A percentile compares a stretch with the other conserved stretches of the same genome.
phyloP scores from a whole-genome alignment of 768 basidiomycete genomes.

The Tylopilus felleus region DNA sequence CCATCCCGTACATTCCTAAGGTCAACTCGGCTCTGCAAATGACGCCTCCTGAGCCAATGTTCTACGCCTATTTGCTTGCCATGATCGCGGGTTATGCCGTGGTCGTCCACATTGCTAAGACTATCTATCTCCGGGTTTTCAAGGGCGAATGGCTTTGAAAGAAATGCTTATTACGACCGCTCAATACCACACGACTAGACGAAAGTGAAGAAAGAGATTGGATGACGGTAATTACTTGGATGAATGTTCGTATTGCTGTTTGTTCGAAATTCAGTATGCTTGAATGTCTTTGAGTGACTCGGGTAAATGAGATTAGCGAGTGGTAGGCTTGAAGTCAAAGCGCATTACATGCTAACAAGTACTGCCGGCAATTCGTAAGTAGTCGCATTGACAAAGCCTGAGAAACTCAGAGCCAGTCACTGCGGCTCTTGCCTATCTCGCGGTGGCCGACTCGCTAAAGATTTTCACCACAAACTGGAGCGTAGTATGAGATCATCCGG shows the following conservation, averaged over 20 bases:
- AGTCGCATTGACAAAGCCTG: too few relatives aligned
- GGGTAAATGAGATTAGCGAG: too few relatives aligned
- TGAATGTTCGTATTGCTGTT: not conserved
- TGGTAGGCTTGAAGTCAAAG: too few relatives aligned
- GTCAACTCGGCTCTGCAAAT: constrained; percentile 27
- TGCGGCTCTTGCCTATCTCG: not conserved
- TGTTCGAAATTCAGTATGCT: too few relatives aligned
- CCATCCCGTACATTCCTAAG: constrained; percentile 33
- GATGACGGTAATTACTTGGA: not conserved
- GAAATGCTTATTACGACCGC: not conserved
- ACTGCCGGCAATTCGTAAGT: too few relatives aligned
- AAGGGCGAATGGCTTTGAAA: constrained; percentile 31
- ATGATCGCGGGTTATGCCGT: constrained; percentile 23
- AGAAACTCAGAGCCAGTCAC: too few relatives aligned
- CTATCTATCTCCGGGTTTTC: constrained; percentile 25
- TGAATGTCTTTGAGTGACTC: too few relatives aligned
- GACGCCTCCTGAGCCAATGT: constrained; percentile 29
- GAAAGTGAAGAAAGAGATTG: not conserved
- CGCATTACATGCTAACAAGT: too few relatives aligned
- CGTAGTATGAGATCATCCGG: constrained; percentile 8
- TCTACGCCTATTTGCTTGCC: constrained; percentile 25
- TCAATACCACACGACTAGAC: not conserved
- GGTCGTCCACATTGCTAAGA: constrained; percentile 28
- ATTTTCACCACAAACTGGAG: not conserved
- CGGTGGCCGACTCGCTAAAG: not conserved